A percentile compares a stretch with the other conserved stretches of the same genome.
Evolutionary conservation across 2,329 filamentous ascomycete species (phyloP).

Genomic region (Achaetomium macrosporum): DNA sequence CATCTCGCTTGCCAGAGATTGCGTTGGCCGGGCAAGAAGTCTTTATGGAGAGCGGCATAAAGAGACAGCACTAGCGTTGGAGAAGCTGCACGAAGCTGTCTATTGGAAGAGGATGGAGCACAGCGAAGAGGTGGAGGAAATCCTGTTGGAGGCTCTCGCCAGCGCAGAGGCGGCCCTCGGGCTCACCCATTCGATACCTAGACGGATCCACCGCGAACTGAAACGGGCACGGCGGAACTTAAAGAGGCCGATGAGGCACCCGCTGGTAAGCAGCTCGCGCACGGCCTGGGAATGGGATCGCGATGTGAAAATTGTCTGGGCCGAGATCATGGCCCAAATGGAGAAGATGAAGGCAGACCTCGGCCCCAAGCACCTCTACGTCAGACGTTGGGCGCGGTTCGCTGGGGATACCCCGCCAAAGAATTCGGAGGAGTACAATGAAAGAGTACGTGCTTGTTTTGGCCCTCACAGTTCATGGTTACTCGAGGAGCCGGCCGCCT

Average conservation of each 20-base stretch:
- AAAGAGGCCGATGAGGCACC: no score
- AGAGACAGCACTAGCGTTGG: slow-evolving; percentile 1
- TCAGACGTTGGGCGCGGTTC: background rate
- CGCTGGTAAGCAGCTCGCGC: no score
- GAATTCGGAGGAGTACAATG: background rate
- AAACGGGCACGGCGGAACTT: background rate
- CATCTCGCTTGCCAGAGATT: background rate
- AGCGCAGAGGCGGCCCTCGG: background rate
- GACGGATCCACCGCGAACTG: background rate
- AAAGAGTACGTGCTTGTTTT: background rate
- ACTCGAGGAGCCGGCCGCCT: background rate
- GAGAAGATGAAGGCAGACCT: background rate
- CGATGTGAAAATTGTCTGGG: background rate
- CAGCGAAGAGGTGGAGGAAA: background rate
- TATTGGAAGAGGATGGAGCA: background rate
- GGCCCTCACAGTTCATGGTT: background rate
- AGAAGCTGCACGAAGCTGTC: background rate
- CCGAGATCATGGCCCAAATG: background rate
- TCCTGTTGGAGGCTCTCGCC: background rate
- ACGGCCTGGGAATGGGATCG: no score
- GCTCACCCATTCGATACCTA: background rate
- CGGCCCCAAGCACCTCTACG: background rate
- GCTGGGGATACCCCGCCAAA: background rate
- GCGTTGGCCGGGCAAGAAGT: background rate
- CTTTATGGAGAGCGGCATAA: slow-evolving; percentile 7